Conservation (phyloP, 2,329 filamentous ascomycete species). For the Celoporthe dispersa region DNA sequence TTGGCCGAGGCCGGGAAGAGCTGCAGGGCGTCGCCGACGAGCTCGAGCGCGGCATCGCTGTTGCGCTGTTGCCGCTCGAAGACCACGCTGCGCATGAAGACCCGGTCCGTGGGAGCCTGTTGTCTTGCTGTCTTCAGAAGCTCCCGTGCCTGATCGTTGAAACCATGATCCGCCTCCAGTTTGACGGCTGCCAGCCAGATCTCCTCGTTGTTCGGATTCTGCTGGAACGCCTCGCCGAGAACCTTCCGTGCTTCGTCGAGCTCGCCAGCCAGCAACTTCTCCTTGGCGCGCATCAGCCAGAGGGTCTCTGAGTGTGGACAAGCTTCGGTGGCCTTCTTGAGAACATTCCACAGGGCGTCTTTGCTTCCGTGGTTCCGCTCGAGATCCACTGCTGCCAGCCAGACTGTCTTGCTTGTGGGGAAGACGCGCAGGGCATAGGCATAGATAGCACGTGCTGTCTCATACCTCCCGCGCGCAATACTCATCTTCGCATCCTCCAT, state of each 20-base stretch:
- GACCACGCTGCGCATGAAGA: constrained; percentile 95
- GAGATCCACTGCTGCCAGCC: constrained; percentile 88
- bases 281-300: constrained; percentile 95
- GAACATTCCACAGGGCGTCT: constrained; percentile 79
- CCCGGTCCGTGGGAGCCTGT: constrained; percentile 90
- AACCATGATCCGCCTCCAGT: constrained; percentile 86
- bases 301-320: constrained; percentile 89
- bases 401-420: constrained; percentile 82
- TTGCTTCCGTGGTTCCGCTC: constrained; percentile 87
- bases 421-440: constrained; percentile 90
- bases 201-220: constrained; percentile 96
- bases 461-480: constrained; percentile 80
- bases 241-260: constrained; percentile 86
- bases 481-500: constrained; percentile 88
- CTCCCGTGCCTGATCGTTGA: constrained; percentile 79
- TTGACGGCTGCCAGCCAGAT: constrained; percentile 98
- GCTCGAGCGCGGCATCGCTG: constrained; percentile 78
- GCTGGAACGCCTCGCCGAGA: constrained; percentile 86
- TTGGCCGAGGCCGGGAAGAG: constrained; percentile 86
- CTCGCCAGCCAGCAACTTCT: constrained; percentile 89
- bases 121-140: constrained; percentile 82
- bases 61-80: constrained; percentile 88
- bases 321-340: constrained; percentile 92
- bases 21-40: constrained; percentile 84
- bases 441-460: constrained; percentile 92